Evolutionary conservation across 768 basidiomycete species (phyloP).

Genomic region (Tephrocybe sp.): DNA sequence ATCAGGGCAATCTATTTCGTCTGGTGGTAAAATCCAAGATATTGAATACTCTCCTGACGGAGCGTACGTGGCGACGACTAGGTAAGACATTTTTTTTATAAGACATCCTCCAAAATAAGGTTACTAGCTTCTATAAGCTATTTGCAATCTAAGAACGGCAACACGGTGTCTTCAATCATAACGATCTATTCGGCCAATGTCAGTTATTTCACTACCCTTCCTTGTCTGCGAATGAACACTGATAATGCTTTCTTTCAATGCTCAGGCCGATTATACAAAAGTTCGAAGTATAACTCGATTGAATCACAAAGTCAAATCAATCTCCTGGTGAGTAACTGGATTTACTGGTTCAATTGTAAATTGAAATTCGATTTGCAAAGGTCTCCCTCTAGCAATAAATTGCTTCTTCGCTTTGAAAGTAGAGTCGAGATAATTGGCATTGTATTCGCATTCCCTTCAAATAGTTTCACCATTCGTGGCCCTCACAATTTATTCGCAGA

Average conservation of each 20-base stretch:
- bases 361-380: too few species aligned
- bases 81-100: too few species aligned
- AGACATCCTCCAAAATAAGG: not conserved
- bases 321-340: too few species aligned
- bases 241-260: too few species aligned
- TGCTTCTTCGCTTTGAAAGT: not conserved
- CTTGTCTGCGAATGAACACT: not conserved
- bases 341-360: too few species aligned
- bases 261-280: too few species aligned
- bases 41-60: conserved; percentile 9
- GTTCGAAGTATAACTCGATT: not conserved
- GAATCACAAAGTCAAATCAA: not conserved
- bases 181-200: not conserved
- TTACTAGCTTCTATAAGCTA: not conserved
- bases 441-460: too few species aligned
- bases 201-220: not conserved
- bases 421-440: not conserved
- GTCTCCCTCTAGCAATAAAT: not conserved
- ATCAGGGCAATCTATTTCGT: not conserved
- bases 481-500: too few species aligned
- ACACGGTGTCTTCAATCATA: too few species aligned
- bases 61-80: not conserved
- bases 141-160: too few species aligned
- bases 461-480: too few species aligned
- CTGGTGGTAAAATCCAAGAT: conserved; percentile 2